Evolutionary conservation across 2,329 filamentous ascomycete genomes (phyloP), one percentile per base, ranked within the genome.

Genomic region (Fusarium humuli): DNA sequence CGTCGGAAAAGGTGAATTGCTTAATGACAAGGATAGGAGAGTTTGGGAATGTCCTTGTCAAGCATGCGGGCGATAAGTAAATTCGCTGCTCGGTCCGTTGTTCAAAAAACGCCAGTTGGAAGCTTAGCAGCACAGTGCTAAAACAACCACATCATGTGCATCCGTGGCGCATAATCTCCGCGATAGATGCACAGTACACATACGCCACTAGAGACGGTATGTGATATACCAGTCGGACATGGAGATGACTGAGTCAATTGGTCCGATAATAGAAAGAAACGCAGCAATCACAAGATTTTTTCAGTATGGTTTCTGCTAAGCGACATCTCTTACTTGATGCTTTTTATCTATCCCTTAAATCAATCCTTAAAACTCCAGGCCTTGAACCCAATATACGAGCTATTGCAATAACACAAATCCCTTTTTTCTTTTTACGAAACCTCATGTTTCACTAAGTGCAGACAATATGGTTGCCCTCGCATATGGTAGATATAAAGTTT

Each of bases 31-130:
- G 25, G 42, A 52, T 48, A 57, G 41, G 29, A 22, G 13, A 30
- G 16, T 50, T 40, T 22, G 52, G 44, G 40, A 61, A 47, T 42
- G 53, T 46, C 42, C 66, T 52, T 55, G 27, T 42, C 49, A 41
- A 58, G 29, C 25, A 58, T 54, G 52, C n/a, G 47, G 54, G 55
- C 47, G 48, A 67, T 68, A 61, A 45, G 44, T 57, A 32, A 55
- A 57, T 68, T 63, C 61, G 55, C 48, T 54, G 61, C 55, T 29
- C 45, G 57, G 57, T 32, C 45, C 22, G 48, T 49, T 61, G 50
- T 61, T 67, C 44, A 16, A 68, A 75, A 75, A 75, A 75, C 63
- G 71, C 71, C 74, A 75, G 67, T 49, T 68, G 58, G 69, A 67
- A 76, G 73, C 63, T 70, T 56, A 61, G 53, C 30, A 42, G 46